These are phyloP conservation scores for Picochlorum costavermella DNA, from an alignment of 139 green algal species.

Conservation along the genomic window DNA sequence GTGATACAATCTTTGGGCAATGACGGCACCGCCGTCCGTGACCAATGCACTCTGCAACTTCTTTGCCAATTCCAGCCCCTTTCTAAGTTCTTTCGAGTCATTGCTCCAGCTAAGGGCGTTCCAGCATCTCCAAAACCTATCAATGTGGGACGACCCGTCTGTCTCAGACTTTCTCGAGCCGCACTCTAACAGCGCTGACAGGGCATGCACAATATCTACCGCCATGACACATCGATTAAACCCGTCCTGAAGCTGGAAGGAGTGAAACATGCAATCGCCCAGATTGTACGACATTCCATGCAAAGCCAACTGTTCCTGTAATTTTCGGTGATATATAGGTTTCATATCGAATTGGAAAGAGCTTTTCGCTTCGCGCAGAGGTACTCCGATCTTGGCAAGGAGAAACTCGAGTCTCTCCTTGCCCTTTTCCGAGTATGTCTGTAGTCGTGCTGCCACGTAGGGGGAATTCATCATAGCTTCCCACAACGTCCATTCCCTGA, in stretches of 20 bases:
- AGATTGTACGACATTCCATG: conserved; percentile 38
- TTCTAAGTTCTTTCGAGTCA: conserved; percentile 20
- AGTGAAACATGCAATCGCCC: conserved; percentile 37
- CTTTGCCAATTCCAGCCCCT: conserved; percentile 49
- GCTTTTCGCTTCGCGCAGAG: conserved; percentile 32
- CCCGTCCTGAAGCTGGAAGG: conserved; percentile 36
- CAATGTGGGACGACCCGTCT: background rate
- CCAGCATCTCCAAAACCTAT: conserved; percentile 19
- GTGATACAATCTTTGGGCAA: conserved; percentile 28
- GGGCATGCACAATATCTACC: conserved; percentile 45
- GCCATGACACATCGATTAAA: conserved; percentile 30
- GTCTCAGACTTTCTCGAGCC: background rate
- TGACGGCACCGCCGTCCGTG: conserved; percentile 24
- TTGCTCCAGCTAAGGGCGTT: conserved; percentile 24
- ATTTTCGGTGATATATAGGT: conserved; percentile 22
- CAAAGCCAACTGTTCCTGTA: conserved; percentile 22
- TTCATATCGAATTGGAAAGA: conserved; percentile 32
- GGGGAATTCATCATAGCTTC: conserved; percentile 69
- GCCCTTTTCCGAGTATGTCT: conserved; percentile 72
- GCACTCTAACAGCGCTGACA: conserved; percentile 46
- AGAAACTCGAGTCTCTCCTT: conserved; percentile 53
- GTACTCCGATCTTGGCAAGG: conserved; percentile 69
- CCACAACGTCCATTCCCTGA: conserved; percentile 79
- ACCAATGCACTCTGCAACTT: conserved; percentile 47
- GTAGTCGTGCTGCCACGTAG: conserved; percentile 72